These are phyloP conservation scores for Trichoderma breve DNA, from an alignment of 2,329 filamentous ascomycete species.

Conservation along the genomic window DNA sequence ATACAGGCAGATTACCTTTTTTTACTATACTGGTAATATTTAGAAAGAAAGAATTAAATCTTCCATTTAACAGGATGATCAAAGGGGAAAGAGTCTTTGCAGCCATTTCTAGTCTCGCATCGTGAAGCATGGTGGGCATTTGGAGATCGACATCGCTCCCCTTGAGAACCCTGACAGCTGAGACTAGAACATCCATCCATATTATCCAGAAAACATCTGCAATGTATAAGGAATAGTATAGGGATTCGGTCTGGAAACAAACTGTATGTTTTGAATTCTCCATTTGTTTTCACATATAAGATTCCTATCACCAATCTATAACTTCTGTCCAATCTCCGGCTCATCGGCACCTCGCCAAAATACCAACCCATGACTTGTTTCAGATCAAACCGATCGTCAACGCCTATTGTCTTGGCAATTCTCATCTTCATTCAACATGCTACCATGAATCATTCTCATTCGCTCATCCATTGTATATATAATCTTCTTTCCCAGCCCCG, in stretches of 20 bases:
- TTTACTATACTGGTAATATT: not conserved
- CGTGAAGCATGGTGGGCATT: not conserved
- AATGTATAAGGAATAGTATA: too few species aligned
- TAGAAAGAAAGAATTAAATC: not conserved
- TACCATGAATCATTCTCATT: not conserved
- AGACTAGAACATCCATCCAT: not conserved
- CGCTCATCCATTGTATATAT: not conserved
- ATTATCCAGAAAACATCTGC: not conserved
- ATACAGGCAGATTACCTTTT: not conserved
- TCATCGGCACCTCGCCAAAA: not conserved
- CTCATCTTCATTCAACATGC: not conserved
- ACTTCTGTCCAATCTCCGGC: not conserved
- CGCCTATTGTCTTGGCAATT: not conserved
- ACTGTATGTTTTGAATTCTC: too few species aligned
- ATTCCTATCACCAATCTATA: too few species aligned
- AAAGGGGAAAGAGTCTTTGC: not conserved
- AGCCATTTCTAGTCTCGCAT: not conserved
- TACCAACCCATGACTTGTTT: not conserved
- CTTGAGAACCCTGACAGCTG: not conserved
- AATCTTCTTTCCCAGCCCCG: not conserved
- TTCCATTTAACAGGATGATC: fast-evolving
- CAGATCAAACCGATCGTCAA: not conserved
- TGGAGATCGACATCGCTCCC: not conserved
- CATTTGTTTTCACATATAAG: too few species aligned
- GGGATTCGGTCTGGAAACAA: too few species aligned